Evolutionary conservation across 1,284 basidiomycete genomes (phyloP), one percentile per base, ranked within the genome.

Genomic region (Amylostereum chailletii): DNA sequence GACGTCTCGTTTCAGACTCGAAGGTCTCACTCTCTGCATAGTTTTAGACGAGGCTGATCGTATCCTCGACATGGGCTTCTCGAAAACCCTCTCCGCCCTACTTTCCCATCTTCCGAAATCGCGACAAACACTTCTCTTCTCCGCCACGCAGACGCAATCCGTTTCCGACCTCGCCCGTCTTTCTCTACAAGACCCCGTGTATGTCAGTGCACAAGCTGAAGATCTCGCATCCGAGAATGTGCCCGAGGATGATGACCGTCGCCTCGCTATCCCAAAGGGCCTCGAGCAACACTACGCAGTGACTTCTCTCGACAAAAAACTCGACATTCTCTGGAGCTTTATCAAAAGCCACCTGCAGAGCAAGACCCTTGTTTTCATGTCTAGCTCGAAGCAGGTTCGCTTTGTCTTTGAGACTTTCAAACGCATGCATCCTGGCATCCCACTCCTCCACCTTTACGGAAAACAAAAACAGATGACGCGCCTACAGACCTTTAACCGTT

Each of bases 371-470:
- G 90, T 98, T 5, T 99, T 99, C 69, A 76, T 98, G 62, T 96
- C 93, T 32, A 88, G 86, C 52, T 93, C 94, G 65, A 98, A 98
- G 66, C 95, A 99, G 70, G 93, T 96, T 42, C 89, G 94, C 32
- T 98, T 97, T 67, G 88, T 90, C n/a, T 96, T 90, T 62, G 94
- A 97, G 70, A 90, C 88, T 3, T 99, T 99, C 68, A 89, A 93
- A 69, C 87, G 86, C 65, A 80, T 99, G 70, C 93, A 96, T 54
- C 95, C 95, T 0, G 95, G 95, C 61, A 74, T 94, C 3, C 85
- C 94, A 3, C 72, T 99, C 30, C 78, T 99, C 51, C 90, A 94
- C 62, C 71, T 99, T 10, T 94, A 99, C 62, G 96, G 96, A 46
- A 98, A 97, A 65, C 94, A 97, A 64, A 98, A 98, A 65, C 95